Conservation (phyloP, 208 protist genomes). For the Strigomonas culicis region DNA sequence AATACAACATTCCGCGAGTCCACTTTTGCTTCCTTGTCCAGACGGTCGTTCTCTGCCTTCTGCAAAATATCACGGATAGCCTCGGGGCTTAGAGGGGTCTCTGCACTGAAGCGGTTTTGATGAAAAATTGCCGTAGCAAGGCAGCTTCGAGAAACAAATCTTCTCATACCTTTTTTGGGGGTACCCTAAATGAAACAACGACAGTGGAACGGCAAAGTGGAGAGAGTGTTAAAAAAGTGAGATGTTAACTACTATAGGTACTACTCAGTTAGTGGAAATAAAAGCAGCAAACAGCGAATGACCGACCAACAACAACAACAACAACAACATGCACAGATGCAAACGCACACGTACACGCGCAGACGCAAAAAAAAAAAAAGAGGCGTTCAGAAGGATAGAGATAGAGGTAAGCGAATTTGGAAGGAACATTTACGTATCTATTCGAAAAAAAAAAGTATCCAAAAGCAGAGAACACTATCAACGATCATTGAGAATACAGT, state of each 20-base stretch:
- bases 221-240: background rate
- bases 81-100: constrained; percentile 40
- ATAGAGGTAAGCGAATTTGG: background rate
- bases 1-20: constrained; percentile 77
- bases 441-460: background rate
- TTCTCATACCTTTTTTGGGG: background rate
- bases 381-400: background rate
- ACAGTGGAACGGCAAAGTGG: background rate
- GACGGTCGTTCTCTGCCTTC: constrained; percentile 45
- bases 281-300: background rate
- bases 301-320: background rate
- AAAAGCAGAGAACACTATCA: too few species aligned
- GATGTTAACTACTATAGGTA: too few species aligned
- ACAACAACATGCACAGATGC: background rate
- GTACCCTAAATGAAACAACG: background rate
- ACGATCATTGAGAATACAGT: too few species aligned
- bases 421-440: background rate
- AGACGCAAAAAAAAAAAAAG: constrained; percentile 6
- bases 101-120: constrained; percentile 10
- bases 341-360: too few species aligned
- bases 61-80: constrained; percentile 48
- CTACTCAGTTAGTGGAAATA: background rate
- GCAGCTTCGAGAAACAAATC: background rate
- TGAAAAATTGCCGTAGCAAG: background rate
- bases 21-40: constrained; percentile 38